These are phyloP conservation scores for Allium fistulosum DNA, from an alignment of 106 monocot genomes.

Conservation along the genomic window DNA sequence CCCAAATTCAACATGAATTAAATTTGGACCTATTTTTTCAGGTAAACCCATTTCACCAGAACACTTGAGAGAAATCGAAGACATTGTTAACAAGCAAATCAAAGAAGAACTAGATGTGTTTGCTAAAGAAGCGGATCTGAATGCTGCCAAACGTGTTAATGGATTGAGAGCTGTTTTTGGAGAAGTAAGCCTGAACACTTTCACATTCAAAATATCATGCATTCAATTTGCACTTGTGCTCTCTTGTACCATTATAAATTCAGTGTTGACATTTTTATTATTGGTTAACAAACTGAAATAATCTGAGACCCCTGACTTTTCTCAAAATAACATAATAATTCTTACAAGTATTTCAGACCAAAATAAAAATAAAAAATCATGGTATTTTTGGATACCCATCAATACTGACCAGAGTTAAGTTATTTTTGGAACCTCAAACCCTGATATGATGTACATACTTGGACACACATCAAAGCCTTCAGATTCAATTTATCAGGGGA, in stretches of 20 bases:
- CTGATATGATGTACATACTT: no score
- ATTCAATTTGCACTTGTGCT: background rate
- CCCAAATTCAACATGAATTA: background rate
- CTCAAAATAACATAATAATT: no score
- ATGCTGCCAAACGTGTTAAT: constrained; percentile 54
- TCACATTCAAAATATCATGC: background rate
- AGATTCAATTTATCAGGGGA: no score
- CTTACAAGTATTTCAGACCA: no score
- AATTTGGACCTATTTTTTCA: constrained; percentile 20
- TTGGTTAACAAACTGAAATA: no score
- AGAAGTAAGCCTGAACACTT: constrained; percentile 39
- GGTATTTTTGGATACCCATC: no score
- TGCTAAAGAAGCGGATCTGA: constrained; percentile 61
- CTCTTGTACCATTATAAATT: background rate
- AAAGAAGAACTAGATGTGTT: constrained; percentile 77
- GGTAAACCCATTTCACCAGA: constrained; percentile 89
- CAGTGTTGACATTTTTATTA: no score
- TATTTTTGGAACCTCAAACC: no score
- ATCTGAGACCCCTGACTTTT: no score
- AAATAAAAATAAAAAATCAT: no score
- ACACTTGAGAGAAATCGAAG: constrained; percentile 83
- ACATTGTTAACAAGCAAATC: constrained; percentile 88
- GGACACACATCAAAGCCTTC: no score
- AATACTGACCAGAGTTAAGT: no score
- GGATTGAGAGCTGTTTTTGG: constrained; percentile 94